Conservation (phyloP, 2,329 filamentous ascomycete genomes). For the Grosmannia serpens region DNA sequence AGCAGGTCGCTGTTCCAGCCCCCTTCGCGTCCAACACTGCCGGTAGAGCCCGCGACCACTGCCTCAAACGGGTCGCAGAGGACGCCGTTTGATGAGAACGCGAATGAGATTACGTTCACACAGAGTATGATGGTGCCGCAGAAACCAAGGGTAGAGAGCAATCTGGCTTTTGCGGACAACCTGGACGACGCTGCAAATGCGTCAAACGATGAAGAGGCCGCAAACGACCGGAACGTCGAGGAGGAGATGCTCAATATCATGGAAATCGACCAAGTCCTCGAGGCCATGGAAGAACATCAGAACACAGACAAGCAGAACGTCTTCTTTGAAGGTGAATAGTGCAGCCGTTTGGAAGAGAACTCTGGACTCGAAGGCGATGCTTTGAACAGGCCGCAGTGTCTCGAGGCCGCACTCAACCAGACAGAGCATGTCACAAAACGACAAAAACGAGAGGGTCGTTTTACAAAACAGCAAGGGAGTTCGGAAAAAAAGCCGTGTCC, state of each 20-base stretch:
- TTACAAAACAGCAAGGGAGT: not conserved
- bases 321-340: slow-evolving; percentile 14
- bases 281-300: slow-evolving; percentile 39
- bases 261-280: slow-evolving; percentile 50
- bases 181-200: slow-evolving; percentile 42
- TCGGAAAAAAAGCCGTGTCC: not conserved
- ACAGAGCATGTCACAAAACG: not conserved
- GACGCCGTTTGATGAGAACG: slow-evolving; percentile 13
- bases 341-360: not conserved
- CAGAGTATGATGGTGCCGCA: slow-evolving; percentile 14
- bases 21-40: not conserved
- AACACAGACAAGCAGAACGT: slow-evolving; percentile 25
- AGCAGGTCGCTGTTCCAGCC: slow-evolving; percentile 8
- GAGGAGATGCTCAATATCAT: slow-evolving; percentile 53
- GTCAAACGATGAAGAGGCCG: slow-evolving; percentile 35
- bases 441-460: not conserved
- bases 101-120: slow-evolving; percentile 16
- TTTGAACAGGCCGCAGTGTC: not conserved
- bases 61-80: not conserved
- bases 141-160: slow-evolving; percentile 12
- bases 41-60: not conserved
- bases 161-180: slow-evolving; percentile 38
- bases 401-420: not conserved
- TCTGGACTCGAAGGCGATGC: not conserved
- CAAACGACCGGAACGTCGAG: slow-evolving; percentile 39